A percentile compares a stretch with the other conserved stretches of the same genome.
phyloP scores from a whole-genome alignment of 768 basidiomycete species.

The Xerocomus brunneocitrinus region DNA sequence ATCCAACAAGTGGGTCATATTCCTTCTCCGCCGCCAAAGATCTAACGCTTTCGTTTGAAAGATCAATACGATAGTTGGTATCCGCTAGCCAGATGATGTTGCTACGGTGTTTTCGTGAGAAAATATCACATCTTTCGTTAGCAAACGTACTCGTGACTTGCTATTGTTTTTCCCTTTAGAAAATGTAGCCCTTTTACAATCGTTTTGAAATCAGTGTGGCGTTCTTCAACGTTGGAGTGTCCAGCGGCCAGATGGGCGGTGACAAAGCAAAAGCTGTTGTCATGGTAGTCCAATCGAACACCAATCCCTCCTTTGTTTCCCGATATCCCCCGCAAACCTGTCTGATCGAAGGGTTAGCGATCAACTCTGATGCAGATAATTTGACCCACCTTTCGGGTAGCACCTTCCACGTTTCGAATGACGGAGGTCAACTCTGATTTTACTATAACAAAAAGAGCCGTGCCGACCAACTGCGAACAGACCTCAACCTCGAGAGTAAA shows the following conservation, averaged over 20 bases:
- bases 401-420: constrained; percentile 89
- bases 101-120: constrained; percentile 39
- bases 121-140: constrained; percentile 1
- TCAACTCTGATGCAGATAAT: neutral
- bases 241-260: constrained; percentile 98
- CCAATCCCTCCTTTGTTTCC: constrained; percentile 97
- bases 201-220: constrained; percentile 89
- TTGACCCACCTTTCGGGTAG: constrained; percentile 76
- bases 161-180: constrained; percentile 81
- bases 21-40: constrained; percentile 59
- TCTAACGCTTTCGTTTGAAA: constrained; percentile 79
- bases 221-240: constrained; percentile 81
- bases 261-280: constrained; percentile 91
- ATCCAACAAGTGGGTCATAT: constrained; percentile 67
- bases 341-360: constrained; percentile 40
- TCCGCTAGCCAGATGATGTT: constrained; percentile 94
- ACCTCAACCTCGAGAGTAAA: neutral
- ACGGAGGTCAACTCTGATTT: constrained; percentile 70
- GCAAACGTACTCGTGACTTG: constrained; percentile 77
- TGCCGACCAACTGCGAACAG: constrained; percentile 77
- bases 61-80: constrained; percentile 89
- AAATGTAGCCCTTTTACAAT: constrained; percentile 84
- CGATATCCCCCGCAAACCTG: constrained; percentile 89
- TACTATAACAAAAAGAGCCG: constrained; percentile 82
- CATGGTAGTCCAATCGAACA: constrained; percentile 86